Evolutionary conservation across 2,329 filamentous ascomycete genomes (phyloP), one percentile per base, ranked within the genome.

Genomic region (Colletotrichum chlorophyti): DNA sequence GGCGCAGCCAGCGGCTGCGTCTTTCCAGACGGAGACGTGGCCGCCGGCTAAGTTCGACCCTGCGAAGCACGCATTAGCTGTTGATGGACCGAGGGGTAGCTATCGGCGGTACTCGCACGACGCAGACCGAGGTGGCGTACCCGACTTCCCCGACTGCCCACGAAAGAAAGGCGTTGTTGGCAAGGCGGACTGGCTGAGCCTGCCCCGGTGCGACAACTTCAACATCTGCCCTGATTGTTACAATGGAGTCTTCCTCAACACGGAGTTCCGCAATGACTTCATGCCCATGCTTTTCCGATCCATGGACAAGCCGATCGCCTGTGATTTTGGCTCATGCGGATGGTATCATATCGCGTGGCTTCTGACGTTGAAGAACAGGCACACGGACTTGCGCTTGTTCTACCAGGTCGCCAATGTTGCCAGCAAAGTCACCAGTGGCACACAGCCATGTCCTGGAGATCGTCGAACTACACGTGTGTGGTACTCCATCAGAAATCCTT

Each of bases 271-370:
- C 2, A 79, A 83, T 14, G 79, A 86, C 29, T 92, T 97, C 66
- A 76, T 87, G 10, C 81, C 82, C 3, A 84, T 85, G 31, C 80
- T 85, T 26, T 76, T 80, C 24, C 84, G 86, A 14, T 78, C 84
- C 5, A 76, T 81, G 3, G 81, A 84, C 12, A 77, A 80, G 35
- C 79, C 84, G 41, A 80, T 91, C 7, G 79, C 83, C 41, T 98
- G 94, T 74, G 89, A 93, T 63, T 91, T 97, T 72, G 91, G 91
- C 26, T 82, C 85, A 11, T 82, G 80, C 0, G 85, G 89, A 1
- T 97, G 93, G 91, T 89, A 91, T 66, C 87, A 91, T 24, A 86
- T 97, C 34, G 93, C 93, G 1, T 96, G 90, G 86, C 80, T 93
- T 3, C 80, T 96, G 62, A 93, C 88, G 2, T 76, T 90, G 49